phyloP scores from a whole-genome alignment of 345 rosid species.

The Linum lewisii region DNA sequence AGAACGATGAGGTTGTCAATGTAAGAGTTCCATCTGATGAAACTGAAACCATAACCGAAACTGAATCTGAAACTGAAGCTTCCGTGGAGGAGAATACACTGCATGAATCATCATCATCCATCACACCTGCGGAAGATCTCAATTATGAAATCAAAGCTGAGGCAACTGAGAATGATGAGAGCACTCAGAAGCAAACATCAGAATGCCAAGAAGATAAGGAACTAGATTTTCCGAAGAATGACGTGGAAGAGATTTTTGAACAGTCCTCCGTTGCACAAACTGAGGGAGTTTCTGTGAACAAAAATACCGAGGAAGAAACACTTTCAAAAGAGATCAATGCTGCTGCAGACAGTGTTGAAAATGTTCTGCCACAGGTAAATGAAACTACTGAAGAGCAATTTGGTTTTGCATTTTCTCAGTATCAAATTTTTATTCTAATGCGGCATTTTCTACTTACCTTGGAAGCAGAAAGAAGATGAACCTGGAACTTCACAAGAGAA shows the following conservation, averaged over 20 bases:
- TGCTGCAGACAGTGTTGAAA: slow-evolving; percentile 3
- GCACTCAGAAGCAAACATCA: background rate
- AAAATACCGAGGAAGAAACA: slow-evolving; percentile 6
- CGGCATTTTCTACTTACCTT: slow-evolving; percentile 2
- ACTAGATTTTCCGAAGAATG: slow-evolving; percentile 1
- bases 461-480: slow-evolving; percentile 23
- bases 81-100: background rate
- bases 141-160: background rate
- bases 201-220: slow-evolving; percentile 13
- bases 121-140: too few relatives aligned
- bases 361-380: slow-evolving; percentile 15
- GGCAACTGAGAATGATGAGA: background rate
- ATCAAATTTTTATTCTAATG: background rate
- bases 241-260: slow-evolving; percentile 6
- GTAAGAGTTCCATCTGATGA: slow-evolving; percentile 6
- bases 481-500: slow-evolving; percentile 11
- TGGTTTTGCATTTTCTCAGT: background rate
- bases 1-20: slow-evolving; percentile 8
- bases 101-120: too few relatives aligned
- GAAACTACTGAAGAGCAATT: background rate
- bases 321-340: too few relatives aligned
- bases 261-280: slow-evolving; percentile 3
- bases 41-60: background rate
- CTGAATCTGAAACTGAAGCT: too few relatives aligned
- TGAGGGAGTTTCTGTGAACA: background rate